Evolutionary conservation across 768 basidiomycete species (phyloP).

Genomic region (Xanthoconium purpureum): DNA sequence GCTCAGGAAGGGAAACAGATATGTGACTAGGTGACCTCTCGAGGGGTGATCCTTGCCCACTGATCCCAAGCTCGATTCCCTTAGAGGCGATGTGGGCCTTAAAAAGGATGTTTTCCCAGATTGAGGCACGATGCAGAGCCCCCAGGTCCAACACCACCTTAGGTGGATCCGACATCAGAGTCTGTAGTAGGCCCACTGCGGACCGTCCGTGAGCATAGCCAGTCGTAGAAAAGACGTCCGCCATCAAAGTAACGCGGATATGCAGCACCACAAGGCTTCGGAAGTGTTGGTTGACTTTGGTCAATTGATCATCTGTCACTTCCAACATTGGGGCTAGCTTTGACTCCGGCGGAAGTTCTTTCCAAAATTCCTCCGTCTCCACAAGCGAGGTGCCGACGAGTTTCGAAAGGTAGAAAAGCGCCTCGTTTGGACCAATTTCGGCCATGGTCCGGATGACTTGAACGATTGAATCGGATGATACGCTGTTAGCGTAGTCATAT

Average conservation of each 20-base stretch:
- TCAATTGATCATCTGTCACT: slow-evolving; percentile 43
- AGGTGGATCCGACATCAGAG: slow-evolving; percentile 61
- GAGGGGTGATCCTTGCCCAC: slow-evolving; percentile 43
- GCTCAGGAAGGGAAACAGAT: slow-evolving; percentile 40
- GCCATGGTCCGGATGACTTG: slow-evolving; percentile 87
- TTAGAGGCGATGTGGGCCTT: slow-evolving; percentile 54
- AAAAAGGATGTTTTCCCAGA: slow-evolving; percentile 85
- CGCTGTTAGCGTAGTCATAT: slow-evolving; percentile 81
- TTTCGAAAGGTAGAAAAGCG: slow-evolving; percentile 64
- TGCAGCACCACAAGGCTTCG: slow-evolving; percentile 71
- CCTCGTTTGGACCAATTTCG: slow-evolving; percentile 78
- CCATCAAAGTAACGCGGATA: slow-evolving; percentile 76
- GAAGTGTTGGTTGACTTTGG: slow-evolving; percentile 60
- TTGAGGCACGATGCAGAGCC: slow-evolving; percentile 71
- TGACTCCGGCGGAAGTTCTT: slow-evolving; percentile 47
- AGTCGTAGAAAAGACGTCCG: slow-evolving; percentile 82
- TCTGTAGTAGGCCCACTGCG: slow-evolving; percentile 70
- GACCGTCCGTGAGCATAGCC: slow-evolving; percentile 80
- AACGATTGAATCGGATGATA: slow-evolving; percentile 82
- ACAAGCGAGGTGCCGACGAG: slow-evolving; percentile 68
- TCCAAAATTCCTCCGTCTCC: slow-evolving; percentile 74
- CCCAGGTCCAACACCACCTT: slow-evolving; percentile 73
- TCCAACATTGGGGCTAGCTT: slow-evolving; percentile 68
- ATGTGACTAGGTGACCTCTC: slow-evolving; percentile 47
- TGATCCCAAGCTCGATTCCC: slow-evolving; percentile 50